Evolutionary conservation across 148 eudicot genomes (phyloP), one percentile per base, ranked within the genome.

Genomic region (Fagopyrum esculentum): DNA sequence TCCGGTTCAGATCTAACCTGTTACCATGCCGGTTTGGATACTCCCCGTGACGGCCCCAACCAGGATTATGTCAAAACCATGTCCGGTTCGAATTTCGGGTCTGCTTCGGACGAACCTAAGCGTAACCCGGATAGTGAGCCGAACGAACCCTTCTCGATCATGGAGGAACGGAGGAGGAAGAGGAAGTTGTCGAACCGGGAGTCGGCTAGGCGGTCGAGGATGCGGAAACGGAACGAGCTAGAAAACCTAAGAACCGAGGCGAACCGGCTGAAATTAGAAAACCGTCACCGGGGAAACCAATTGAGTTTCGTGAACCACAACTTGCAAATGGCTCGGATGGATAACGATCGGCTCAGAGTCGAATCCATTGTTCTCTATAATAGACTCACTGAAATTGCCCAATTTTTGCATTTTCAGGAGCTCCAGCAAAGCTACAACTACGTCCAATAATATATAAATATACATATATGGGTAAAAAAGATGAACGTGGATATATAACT

Each of bases 161-260:
- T 74, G 72, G 86, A 83, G 17, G 90, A 87, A 64, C 83, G 77
- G 70, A 85, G 80, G 79, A 48, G 83, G 77, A 83, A 80, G 84
- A 83, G 88, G 56, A 83, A 75, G 88, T 63, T 82, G 26, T 85
- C 86, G 45, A 87, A 87, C 45, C 86, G 88, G 10, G 88, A 87
- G 71, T 87, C 90, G 7, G 90, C 90, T 2, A 81, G 81, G 76
- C 78, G 88, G 17, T 85, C 90, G 29, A 83, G 90, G 81, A 77
- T 79, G 81, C 83, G 81, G 75, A 83, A 76, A 70, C 85, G 83
- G 79, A 79, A 81, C 50, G 86, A 85, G 79, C 50, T 81, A 49
- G 82, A 87, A 60, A 81, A 87, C 35, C 76, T 87, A 69, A 81
- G 73, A 43, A 72, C 68, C 43, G 74, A 87, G 56, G 48, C 77